These are phyloP conservation scores for Galeopsis tetrahit DNA, from an alignment of 257 asterid species.

Conservation along the genomic window DNA sequence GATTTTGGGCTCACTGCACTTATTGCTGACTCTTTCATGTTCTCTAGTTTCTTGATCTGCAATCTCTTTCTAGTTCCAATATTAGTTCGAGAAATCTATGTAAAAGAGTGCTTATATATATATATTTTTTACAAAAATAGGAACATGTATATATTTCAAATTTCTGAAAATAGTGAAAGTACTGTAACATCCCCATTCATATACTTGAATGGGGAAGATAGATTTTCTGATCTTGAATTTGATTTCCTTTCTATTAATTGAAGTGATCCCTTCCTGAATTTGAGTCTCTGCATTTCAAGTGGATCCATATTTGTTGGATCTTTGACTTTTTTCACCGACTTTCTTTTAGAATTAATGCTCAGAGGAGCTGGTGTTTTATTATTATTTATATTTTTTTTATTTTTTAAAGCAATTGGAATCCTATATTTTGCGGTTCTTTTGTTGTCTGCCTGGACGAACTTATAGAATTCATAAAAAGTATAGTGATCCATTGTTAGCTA, in stretches of 20 bases:
- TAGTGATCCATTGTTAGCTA: conserved; percentile 13
- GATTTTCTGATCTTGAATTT: not conserved
- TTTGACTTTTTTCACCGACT: conserved; percentile 8
- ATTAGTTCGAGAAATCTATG: not conserved
- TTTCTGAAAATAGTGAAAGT: conserved; percentile 7
- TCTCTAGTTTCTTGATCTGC: conserved; percentile 15
- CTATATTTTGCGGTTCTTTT: not conserved
- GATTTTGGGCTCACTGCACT: conserved; percentile 10
- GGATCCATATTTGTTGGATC: conserved; percentile 22
- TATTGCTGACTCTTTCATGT: not conserved
- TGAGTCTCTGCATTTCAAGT: conserved; percentile 7
- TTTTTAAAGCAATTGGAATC: not conserved
- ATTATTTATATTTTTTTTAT: no score
- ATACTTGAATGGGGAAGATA: not conserved
- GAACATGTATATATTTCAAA: not conserved
- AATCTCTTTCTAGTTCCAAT: not conserved
- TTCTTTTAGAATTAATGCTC: not conserved
- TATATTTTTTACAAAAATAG: not conserved
- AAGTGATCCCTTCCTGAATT: conserved; percentile 3
- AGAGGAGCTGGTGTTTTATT: conserved; percentile 7
- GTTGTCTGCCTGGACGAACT: not conserved
- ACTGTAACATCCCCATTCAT: not conserved
- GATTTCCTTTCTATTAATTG: not conserved
- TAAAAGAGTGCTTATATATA: not conserved
- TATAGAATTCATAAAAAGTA: not conserved